Evolutionary conservation across 1,284 basidiomycete genomes (phyloP), one percentile per base, ranked within the genome.

Genomic region (Bjerkandera adusta): DNA sequence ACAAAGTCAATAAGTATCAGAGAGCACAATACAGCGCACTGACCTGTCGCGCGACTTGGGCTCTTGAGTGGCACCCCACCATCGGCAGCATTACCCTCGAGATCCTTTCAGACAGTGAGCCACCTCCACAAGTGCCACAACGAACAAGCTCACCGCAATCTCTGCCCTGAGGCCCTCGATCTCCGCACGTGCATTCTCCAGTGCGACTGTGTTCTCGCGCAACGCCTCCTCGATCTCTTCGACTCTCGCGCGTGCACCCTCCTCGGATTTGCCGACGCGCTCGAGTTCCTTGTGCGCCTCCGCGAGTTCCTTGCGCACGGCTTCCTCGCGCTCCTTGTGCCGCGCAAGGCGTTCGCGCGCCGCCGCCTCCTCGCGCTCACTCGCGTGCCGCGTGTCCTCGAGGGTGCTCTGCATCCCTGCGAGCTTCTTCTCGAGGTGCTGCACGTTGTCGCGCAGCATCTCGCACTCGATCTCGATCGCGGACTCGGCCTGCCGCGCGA

Each of bases 401-500:
- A 97, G 74, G 56, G 84, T 73, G 59, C 97, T 95, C 60, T 98
- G 94, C 53, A 95, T 73, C 25, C 71, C 71, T 2, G 75, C 66
- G 35, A 94, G 77, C 64, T 88, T 89, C 62, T 77, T 80, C 61
- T 92, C 87, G 25, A 96, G 73, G 64, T 98, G 92, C 44, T 82
- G 77, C 21, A 92, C 76, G 63, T 98, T 93, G 33, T 95, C 93
- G 15, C 80, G 83, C 24, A 97, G 77, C 20, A 83, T 85, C 65
- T 97, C 93, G 59, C 96, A 96, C 68, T 98, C 94, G 58, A 98
- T 97, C 60, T 93, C 83, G 1, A 85, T 80, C 0, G 92, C 81
- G 2, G 81, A 77, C 10, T 73, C 63, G 6, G 76, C 68, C 41
- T 72, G 70, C 8, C 71, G 70, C 18, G 66, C 66, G 6, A 59